These are phyloP conservation scores for Plenodomus tracheiphilus DNA, from an alignment of 2,329 filamentous ascomycete genomes.

Conservation along the genomic window DNA sequence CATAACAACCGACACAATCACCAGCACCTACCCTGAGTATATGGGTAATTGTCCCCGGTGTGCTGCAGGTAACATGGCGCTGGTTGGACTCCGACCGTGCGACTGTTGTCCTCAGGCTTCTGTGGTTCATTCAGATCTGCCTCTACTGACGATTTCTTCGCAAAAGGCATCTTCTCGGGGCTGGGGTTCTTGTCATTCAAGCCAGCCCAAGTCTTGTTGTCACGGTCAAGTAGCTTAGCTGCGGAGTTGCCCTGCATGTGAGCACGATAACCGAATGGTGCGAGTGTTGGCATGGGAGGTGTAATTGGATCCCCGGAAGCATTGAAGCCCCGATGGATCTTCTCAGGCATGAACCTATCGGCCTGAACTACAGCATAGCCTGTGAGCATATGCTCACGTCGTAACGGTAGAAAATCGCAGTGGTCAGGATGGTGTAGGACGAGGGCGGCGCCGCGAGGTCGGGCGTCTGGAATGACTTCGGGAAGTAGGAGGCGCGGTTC, in stretches of 20 bases:
- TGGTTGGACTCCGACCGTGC: not conserved
- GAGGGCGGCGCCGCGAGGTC: not conserved
- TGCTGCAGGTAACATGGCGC: not conserved
- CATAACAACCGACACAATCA: not conserved
- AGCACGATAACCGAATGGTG: not conserved
- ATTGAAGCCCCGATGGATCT: slow-evolving; percentile 13
- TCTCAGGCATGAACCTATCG: slow-evolving; percentile 9
- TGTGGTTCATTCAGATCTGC: not conserved
- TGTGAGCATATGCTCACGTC: not conserved
- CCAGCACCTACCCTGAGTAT: not conserved
- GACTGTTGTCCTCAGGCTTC: not conserved
- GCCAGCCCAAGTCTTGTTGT: slow-evolving; percentile 8
- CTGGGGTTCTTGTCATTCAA: slow-evolving; percentile 7
- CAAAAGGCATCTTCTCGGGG: slow-evolving; percentile 7
- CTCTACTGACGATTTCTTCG: not conserved
- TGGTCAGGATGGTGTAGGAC: not conserved
- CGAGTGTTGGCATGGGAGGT: not conserved
- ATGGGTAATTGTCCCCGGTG: not conserved
- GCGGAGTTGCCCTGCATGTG: slow-evolving; percentile 3
- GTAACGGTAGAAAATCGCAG: slow-evolving; percentile 2
- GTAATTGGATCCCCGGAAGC: not conserved
- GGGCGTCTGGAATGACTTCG: not conserved
- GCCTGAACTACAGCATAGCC: slow-evolving; percentile 6
- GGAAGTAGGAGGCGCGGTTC: slow-evolving; percentile 4
- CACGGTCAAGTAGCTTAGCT: slow-evolving; percentile 9